These are phyloP conservation scores for Colletotrichum lentis DNA, from an alignment of 2,329 filamentous ascomycete species.

Conservation along the genomic window DNA sequence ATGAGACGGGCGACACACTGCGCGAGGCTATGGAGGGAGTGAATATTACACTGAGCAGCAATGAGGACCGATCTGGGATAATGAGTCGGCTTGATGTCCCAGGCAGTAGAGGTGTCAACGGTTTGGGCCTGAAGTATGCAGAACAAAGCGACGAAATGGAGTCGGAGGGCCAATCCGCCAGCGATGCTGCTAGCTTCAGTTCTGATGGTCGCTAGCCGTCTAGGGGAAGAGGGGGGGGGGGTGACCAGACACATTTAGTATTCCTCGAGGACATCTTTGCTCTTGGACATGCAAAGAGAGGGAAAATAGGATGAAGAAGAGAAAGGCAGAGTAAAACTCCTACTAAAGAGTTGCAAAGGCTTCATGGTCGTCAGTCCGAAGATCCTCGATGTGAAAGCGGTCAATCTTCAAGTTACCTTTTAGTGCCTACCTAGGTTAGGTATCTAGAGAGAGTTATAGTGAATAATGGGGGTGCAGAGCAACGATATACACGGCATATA, in stretches of 20 bases:
- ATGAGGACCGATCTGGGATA: constrained; percentile 24
- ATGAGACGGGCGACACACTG: constrained; percentile 83
- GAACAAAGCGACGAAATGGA: constrained; percentile 49
- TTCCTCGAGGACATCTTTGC: background rate
- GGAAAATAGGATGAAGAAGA: background rate
- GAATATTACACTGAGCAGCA: constrained; percentile 50
- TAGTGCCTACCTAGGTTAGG: too few species aligned
- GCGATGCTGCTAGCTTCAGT: constrained; percentile 50
- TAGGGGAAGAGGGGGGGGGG: background rate
- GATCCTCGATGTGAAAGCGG: too few species aligned
- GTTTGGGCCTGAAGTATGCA: constrained; percentile 43
- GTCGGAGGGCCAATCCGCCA: constrained; percentile 50
- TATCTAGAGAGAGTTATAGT: background rate
- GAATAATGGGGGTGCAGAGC: background rate
- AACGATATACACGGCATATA: background rate
- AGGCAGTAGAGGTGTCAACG: constrained; percentile 43
- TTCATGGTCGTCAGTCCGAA: background rate
- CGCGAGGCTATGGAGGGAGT: constrained; percentile 74
- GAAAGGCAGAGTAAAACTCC: too few species aligned
- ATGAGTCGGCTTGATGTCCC: constrained; percentile 36
- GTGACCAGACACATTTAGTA: background rate
- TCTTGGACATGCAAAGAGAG: background rate
- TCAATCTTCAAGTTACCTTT: background rate
- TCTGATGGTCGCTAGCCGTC: constrained; percentile 41
- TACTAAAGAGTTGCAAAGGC: background rate